Evolutionary conservation across 768 basidiomycete genomes (phyloP), one percentile per base, ranked within the genome.

Genomic region (Rhizopogon roseolus): DNA sequence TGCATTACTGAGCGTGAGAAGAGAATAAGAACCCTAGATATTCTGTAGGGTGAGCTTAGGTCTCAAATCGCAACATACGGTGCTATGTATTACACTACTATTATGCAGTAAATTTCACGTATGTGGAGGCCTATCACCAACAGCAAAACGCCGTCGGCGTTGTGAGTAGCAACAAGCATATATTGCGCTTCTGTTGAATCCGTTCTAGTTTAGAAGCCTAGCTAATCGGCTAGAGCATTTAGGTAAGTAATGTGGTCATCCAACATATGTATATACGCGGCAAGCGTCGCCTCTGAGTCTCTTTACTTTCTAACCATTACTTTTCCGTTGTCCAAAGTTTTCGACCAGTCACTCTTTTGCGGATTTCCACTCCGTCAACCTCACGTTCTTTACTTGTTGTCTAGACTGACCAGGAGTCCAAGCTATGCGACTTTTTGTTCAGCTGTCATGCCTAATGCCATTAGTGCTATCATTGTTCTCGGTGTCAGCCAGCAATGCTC

Each of bases 371-470:
- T 4, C 34, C 41, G 50, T 48, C 36, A 28, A 44, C 41, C 51
- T 49, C 44, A 54, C 45, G 43, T 14, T 56, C 39, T 38, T 43
- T 37, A 41, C 56, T 36, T 42, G 27, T 17, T 22, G 22, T 22
- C 22, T 22, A 22, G 22, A 22, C 22, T 22, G 9, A 36, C 34
- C 32, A 48, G 40, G 14, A 25, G 16, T 32, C 50, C 45, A 7
- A 27, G 28, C 44, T 43, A 69, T 69, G 68, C 66, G 54, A 17
- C 17, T 66, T 36, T 52, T 65, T 25, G 27, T 57, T 57, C 57
- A 38, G 40, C 41, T 71, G 4, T 57, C 45, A n/a, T 43, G 61
- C 43, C 53, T 54, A 16, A 53, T 69, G 40, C 61, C 57, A n/a
- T 22, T 64, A 4, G 43, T 42, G 34, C 14, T 67, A 41, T 55